Evolutionary conservation across 345 rosid species (phyloP).

Genomic region (Gossypium turneri): DNA sequence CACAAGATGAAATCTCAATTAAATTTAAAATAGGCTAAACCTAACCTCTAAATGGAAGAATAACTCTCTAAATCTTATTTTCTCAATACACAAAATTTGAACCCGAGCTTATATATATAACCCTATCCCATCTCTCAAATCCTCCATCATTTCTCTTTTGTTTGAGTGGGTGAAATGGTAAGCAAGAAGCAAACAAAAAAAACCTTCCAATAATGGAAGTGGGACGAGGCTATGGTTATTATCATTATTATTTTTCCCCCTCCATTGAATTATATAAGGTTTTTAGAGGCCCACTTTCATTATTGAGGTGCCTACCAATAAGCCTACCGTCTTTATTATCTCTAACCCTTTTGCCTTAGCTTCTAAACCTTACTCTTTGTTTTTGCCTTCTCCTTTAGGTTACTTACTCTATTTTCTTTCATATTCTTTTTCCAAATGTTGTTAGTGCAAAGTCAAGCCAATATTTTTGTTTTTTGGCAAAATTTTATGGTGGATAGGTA

Average conservation of each 20-base stretch:
- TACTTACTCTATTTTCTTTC: background rate
- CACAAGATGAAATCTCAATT: no score
- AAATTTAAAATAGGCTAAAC: no score
- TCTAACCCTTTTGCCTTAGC: background rate
- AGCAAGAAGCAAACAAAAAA: conserved; percentile 10
- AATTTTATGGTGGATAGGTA: background rate
- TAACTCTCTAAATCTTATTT: no score
- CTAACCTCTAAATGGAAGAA: no score
- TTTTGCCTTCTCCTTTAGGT: background rate
- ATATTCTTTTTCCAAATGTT: background rate
- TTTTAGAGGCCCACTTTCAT: background rate
- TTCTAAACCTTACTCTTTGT: background rate
- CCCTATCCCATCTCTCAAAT: background rate
- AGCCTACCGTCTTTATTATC: conserved; percentile 15
- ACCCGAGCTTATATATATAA: background rate
- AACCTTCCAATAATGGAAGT: conserved; percentile 61
- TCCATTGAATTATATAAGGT: background rate
- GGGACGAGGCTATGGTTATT: conserved; percentile 45
- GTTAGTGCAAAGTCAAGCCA: background rate
- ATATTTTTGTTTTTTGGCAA: background rate
- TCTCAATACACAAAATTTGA: no score
- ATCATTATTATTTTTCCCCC: background rate
- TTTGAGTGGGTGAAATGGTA: background rate
- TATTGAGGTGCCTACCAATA: background rate
- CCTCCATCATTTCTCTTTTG: background rate